Base-by-base conservation (phyloP, 768 basidiomycete species). In the Hygrocybe punicea region DNA sequence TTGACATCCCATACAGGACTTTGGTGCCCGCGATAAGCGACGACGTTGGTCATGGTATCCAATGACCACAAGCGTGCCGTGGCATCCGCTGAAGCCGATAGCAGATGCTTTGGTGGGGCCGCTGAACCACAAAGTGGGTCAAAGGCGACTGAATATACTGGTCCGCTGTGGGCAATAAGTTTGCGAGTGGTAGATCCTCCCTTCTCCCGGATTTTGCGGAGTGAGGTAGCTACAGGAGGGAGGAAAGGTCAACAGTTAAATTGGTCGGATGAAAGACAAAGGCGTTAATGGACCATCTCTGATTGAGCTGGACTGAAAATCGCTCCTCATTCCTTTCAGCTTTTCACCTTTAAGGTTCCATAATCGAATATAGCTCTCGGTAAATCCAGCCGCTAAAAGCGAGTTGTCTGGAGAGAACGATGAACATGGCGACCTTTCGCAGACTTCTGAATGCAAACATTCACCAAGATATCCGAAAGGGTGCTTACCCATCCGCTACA, bases 1-100 rank as follows among this genome's bases (percentile, higher is more conserved):
- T 98, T 89, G 11, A 96, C 94, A 64, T 98, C 97, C 97, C 97
- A 99, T 1, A 99, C 87, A 0, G 97, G 94, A 70, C 97, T 95
- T 67, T 95, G 88, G 64, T 99, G 97, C 0, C 97, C 96, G 34
- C 93, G 83, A 68, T 94, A 99, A 6, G 89, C 94, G 17, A 94
- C 94, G 9, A 98, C 74, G 64, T 97, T 97, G 14, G 90, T 84
- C 81, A 93, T 85, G 1, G 96, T 97, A 60, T 98, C 93, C 71
- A 98, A 76, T 5, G 93, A 96, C 97, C 97, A 99, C 17, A 99
- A 73, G 11, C 97, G 85, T 42, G 87, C 76, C 0, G 96, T 95
- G 1, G 90, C 84, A 68, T 99, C 97, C 44, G 94, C 91, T 13
- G 97, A 98, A 2, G 88, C 82, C 14, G 95, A 98, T 33, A 99